These are phyloP conservation scores for Trypanosoma melophagium DNA, from an alignment of 208 protist species.

Conservation along the genomic window DNA sequence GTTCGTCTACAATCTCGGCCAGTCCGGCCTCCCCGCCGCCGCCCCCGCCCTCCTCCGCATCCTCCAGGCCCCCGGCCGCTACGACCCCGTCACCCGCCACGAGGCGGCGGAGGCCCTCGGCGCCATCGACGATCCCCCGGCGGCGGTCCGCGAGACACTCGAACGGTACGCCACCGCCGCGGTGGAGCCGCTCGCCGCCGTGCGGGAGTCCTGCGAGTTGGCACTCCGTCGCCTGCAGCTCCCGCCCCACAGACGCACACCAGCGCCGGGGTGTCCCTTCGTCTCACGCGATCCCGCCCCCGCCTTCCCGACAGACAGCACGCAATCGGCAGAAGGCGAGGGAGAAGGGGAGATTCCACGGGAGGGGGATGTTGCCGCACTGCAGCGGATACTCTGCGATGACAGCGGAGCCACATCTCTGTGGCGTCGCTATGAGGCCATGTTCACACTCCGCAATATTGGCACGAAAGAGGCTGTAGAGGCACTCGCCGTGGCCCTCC, in stretches of 20 bases:
- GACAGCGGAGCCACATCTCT: conserved; percentile 66
- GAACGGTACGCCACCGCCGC: conserved; percentile 44
- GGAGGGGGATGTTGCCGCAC: too few relatives aligned
- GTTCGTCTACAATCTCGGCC: conserved; percentile 96
- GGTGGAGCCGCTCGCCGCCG: conserved; percentile 57
- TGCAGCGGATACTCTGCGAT: conserved; percentile 54
- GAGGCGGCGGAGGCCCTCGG: conserved; percentile 96
- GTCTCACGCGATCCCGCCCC: conserved; percentile 93
- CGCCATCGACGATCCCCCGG: conserved; percentile 55
- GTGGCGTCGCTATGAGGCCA: conserved; percentile 94
- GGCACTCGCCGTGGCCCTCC: conserved; percentile 87
- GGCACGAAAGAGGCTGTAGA: conserved; percentile 59
- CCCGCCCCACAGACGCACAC: conserved; percentile 68
- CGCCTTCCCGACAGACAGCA: conserved; percentile 45
- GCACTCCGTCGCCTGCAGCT: conserved; percentile 77
- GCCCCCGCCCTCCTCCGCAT: conserved; percentile 81
- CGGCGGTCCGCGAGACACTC: conserved; percentile 41
- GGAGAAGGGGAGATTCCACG: too few relatives aligned
- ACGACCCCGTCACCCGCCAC: conserved; percentile 95
- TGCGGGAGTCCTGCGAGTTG: conserved; percentile 95
- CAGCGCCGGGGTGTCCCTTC: conserved; percentile 56
- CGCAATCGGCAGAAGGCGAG: not conserved
- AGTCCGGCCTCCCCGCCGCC: conserved; percentile 87
- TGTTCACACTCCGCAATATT: conserved; percentile 95
- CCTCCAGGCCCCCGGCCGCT: conserved; percentile 55